Evolutionary conservation across 108 stramenopile genomes (phyloP), one percentile per base, ranked within the genome.

Genomic region (Aureococcus anophagefferens): DNA sequence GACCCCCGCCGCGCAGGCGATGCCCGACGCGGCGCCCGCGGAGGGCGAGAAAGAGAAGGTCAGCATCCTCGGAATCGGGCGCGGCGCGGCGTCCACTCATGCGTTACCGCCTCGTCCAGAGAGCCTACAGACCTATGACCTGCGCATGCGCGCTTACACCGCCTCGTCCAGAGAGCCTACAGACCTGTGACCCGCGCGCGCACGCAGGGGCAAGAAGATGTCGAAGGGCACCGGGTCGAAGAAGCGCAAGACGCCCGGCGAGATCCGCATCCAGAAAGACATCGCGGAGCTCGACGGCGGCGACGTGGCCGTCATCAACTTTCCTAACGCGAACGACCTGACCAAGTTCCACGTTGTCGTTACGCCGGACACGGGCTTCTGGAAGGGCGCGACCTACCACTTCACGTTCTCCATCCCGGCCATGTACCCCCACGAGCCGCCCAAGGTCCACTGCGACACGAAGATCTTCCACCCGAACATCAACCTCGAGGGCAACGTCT

Each of bases 381-480:
- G 97, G 97, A 88, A 84, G 72, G 87, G 90, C 16, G 96, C 92
- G 62, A 94, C 87, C 16, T 99, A 97, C 87, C 77, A 84, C 64
- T 99, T 99, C 80, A 81, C 85, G 65, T 96, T 99, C 79, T 83
- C 81, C 13, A 92, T 99, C 75, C 96, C 95, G 35, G 86, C 94
- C 46, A 87, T 89, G 73, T 69, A 37, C 51, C 99, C 99, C 32
- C 99, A 99, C 87, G 90, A 94, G 70, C 96, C 97, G 68, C 99
- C 99, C 62, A 96, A 97, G 74, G 96, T 98, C 40, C 87, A 88
- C 66, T 93, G 93, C 79, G 78, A 89, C 46, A 93, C 91, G 29
- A 91, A 91, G 82, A 91, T 97, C 67, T 99, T 96, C 75, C 98
- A 99, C 81, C 98, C 98, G 66, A 99, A 99, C 80, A 96, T 99